Conservation (phyloP, 164 flowering plant species). For the Tinospora cordifolia region DNA sequence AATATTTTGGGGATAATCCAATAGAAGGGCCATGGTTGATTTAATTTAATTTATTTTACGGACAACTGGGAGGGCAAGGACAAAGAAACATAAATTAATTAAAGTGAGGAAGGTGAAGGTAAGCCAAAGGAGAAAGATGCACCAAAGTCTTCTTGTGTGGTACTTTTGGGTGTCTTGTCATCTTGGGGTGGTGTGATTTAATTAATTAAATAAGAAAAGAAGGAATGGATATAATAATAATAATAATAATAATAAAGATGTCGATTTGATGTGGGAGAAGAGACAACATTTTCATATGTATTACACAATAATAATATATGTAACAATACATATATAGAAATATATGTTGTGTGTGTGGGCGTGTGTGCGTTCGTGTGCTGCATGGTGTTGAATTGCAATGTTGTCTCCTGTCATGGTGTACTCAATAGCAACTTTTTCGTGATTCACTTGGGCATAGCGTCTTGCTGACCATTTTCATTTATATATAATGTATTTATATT, state of each 20-base stretch:
- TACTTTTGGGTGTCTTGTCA: slow-evolving; percentile 1
- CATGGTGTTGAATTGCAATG: neutral
- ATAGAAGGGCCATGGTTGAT: too few species aligned
- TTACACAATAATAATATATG: too few species aligned
- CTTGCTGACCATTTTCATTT: neutral
- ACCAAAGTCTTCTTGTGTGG: slow-evolving; percentile 1
- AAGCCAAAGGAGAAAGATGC: neutral
- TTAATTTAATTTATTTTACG: neutral
- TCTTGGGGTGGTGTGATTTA: neutral
- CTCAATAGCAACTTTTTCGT: neutral
- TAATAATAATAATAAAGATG: too few species aligned
- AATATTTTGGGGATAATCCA: neutral
- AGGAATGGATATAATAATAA: neutral
- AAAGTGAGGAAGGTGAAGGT: neutral
- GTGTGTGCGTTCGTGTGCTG: too few species aligned
- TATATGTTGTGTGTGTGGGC: too few species aligned
- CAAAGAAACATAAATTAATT: neutral
- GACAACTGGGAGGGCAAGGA: neutral
- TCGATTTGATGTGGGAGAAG: slow-evolving; percentile 4
- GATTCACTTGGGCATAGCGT: neutral
- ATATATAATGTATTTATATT: too few species aligned
- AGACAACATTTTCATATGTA: slow-evolving; percentile 4
- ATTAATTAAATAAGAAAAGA: neutral
- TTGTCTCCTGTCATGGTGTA: neutral
- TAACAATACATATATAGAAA: too few species aligned